Base-by-base conservation (phyloP, 192 early-diverging fungal species). In the Backusella mclennaniae region DNA sequence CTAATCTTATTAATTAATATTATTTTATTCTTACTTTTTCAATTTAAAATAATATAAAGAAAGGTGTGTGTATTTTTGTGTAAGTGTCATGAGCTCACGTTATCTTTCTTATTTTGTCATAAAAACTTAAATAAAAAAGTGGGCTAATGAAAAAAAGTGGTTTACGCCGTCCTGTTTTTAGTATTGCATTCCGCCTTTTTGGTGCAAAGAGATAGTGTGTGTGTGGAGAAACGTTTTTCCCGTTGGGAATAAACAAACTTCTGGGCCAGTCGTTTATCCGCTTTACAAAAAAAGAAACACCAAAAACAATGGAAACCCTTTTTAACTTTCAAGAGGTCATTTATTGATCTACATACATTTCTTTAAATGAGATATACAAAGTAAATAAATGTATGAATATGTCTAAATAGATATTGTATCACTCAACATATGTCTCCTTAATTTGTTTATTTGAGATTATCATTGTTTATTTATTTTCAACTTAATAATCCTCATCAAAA, bases 301-400 rank as follows among this genome's bases (percentile, higher is more conserved):
- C 33, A 21, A 53, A 59, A 59, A 59, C 46, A 49, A 49, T n/a
- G 46, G 46, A 59, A 59, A 59, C 21, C 56, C 56, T 12, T 63
- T 59, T 59, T 53, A n/a, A 44, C 15, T 15, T 17, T 17, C 42
- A 44, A 44, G 14, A 17, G 42, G 42, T 44, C 42, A 44, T 44
- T 49, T 49, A 49, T 59, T 59, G 53, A 59, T 59, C 53, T 59
- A 23, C 53, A 26, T 6, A 7, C 19, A 49, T 19, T 26, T 26
- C 9, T 63, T 63, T 63, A 63, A 26, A 63, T 63, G 26, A 63
- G 29, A 63, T 63, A 12, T 11, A 59, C 9, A 59, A 29, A 63
- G 23, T 63, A 63, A 63, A 63, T 63, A 63, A 53, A 63, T 63
- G 3, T 63, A 63, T 63, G 21, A 63, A 63, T 63, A 11, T 63